These are phyloP conservation scores for Erodium maritimum DNA, from an alignment of 345 rosid species.

Conservation along the genomic window DNA sequence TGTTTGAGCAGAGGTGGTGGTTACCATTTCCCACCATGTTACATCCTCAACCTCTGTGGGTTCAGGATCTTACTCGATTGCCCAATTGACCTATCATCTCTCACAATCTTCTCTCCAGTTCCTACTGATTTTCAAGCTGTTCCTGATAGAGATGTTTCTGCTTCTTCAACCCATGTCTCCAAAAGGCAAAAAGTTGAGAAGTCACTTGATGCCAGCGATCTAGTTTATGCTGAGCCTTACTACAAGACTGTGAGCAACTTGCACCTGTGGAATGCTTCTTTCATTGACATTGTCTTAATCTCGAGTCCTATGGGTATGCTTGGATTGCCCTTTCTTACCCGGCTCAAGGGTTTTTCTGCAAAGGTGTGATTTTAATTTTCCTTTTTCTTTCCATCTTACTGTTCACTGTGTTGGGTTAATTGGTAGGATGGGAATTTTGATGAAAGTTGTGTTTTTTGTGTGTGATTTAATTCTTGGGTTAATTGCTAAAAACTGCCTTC, in stretches of 20 bases:
- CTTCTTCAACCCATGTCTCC: constrained; percentile 5
- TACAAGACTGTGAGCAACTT: constrained; percentile 57
- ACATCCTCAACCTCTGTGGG: constrained; percentile 46
- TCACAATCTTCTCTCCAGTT: constrained; percentile 53
- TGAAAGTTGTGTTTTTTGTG: no score
- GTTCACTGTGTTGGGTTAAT: no score
- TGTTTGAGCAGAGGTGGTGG: constrained; percentile 70
- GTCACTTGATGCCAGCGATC: constrained; percentile 27
- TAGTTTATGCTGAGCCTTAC: constrained; percentile 64
- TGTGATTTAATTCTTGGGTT: no score
- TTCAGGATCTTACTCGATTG: constrained; percentile 66
- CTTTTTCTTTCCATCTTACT: not conserved
- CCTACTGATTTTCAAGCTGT: constrained; percentile 11
- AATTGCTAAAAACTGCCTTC: no score
- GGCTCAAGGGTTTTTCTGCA: constrained; percentile 46
- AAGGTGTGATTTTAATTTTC: constrained; percentile 29
- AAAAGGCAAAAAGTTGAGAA: constrained; percentile 35
- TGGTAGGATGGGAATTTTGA: no score
- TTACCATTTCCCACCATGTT: constrained; percentile 56
- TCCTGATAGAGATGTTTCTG: constrained; percentile 15
- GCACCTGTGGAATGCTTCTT: constrained; percentile 74
- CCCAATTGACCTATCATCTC: constrained; percentile 66
- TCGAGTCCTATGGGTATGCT: constrained; percentile 76
- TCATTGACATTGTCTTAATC: constrained; percentile 61
- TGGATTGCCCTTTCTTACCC: constrained; percentile 74